These are phyloP conservation scores for Aotearoamyces nothofagi DNA, from an alignment of 2,329 filamentous ascomycete genomes.

Conservation along the genomic window DNA sequence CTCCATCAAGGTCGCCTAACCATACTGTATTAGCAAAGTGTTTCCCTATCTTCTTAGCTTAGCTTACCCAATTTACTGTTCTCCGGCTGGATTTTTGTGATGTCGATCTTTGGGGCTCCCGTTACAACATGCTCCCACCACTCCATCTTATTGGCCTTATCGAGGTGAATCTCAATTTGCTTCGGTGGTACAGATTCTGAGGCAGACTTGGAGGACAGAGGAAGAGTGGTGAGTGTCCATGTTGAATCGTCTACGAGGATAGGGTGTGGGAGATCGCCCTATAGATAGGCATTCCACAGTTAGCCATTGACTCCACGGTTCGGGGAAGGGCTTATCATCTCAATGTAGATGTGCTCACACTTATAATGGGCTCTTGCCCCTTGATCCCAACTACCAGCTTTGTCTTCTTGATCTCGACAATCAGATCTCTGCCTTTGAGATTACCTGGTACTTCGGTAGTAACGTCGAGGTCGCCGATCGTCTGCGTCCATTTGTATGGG, in stretches of 20 bases:
- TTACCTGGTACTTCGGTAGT: conserved; percentile 65
- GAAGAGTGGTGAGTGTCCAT: conserved; percentile 70
- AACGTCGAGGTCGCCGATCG: conserved; percentile 76
- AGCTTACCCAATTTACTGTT: conserved; percentile 55
- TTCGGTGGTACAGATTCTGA: conserved; percentile 19
- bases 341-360: too few relatives aligned
- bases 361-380: conserved; percentile 72
- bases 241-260: conserved; percentile 78
- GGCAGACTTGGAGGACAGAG: conserved; percentile 46
- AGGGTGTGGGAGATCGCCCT: conserved; percentile 76
- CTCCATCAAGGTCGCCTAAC: conserved; percentile 70
- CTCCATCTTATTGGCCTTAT: conserved; percentile 94
- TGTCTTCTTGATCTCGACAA: conserved; percentile 68
- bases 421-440: conserved; percentile 70
- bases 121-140: conserved; percentile 96
- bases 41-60: background rate
- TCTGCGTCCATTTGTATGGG: conserved; percentile 96
- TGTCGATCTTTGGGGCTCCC: conserved; percentile 78
- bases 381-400: conserved; percentile 71
- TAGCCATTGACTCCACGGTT: too few relatives aligned
- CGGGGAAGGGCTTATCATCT: too few relatives aligned
- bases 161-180: conserved; percentile 67
- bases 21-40: background rate
- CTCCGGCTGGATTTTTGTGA: conserved; percentile 87
- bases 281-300: too few relatives aligned